Percentiles rank a stretch among this genome's conserved stretches.
phyloP scores from a whole-genome alignment of 768 basidiomycete genomes.

The Mrakia blollopis region DNA sequence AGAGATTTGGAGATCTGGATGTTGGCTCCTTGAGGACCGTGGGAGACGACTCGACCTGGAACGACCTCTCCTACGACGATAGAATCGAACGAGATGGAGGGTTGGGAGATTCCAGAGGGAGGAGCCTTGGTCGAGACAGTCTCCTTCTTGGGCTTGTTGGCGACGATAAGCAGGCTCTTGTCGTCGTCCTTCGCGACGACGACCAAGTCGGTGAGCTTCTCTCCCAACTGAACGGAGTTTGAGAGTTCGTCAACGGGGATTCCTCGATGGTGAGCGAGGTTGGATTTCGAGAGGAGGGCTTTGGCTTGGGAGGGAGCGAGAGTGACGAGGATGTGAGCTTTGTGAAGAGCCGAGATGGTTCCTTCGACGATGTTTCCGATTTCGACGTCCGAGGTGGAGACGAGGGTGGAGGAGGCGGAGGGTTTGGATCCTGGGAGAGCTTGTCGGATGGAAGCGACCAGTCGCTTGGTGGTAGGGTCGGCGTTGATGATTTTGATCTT shows the following conservation, averaged over 20 bases:
- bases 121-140: slow-evolving; percentile 33
- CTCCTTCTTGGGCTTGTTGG: slow-evolving; percentile 47
- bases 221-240: slow-evolving; percentile 59
- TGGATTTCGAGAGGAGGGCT: slow-evolving; percentile 80
- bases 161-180: slow-evolving; percentile 79
- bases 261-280: slow-evolving; percentile 72
- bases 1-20: slow-evolving; percentile 70
- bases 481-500: slow-evolving; percentile 71
- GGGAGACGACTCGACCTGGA: slow-evolving; percentile 70
- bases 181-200: slow-evolving; percentile 85
- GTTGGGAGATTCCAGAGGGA: slow-evolving; percentile 33
- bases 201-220: slow-evolving; percentile 66
- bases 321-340: slow-evolving; percentile 70
- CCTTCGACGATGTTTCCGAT: slow-evolving; percentile 42
- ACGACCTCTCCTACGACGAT: slow-evolving; percentile 68
- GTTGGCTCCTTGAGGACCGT: slow-evolving; percentile 65
- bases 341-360: slow-evolving; percentile 68
- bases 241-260: slow-evolving; percentile 64
- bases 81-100: slow-evolving; percentile 57
- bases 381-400: slow-evolving; percentile 36
- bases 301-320: slow-evolving; percentile 61
- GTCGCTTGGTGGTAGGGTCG: slow-evolving; percentile 56
- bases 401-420: neutral
- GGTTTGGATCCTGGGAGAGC: slow-evolving; percentile 48
- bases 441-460: slow-evolving; percentile 82